Conservation (phyloP, 2,329 filamentous ascomycete genomes). For the Arachnopeziza araneosa region DNA sequence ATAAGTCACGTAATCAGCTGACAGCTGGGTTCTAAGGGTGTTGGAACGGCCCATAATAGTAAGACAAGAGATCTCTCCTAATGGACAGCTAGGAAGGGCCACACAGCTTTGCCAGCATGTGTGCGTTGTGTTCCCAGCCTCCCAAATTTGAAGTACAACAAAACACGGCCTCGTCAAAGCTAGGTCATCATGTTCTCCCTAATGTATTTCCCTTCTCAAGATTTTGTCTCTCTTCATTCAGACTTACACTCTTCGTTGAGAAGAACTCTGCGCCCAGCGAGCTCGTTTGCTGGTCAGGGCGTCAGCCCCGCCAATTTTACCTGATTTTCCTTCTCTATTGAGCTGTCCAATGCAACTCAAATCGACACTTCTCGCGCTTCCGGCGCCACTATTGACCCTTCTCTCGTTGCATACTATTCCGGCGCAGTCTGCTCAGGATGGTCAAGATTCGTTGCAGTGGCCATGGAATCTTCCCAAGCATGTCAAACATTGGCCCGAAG, state of each 20-base stretch:
- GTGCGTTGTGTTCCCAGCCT: slow-evolving; percentile 5
- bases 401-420: slow-evolving; percentile 36
- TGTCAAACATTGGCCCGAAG: slow-evolving; percentile 42
- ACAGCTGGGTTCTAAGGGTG: neutral
- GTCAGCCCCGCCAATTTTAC: neutral
- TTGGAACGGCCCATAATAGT: neutral
- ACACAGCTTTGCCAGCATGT: neutral
- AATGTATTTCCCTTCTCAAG: too few relatives aligned
- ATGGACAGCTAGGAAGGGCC: neutral
- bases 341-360: slow-evolving; percentile 35
- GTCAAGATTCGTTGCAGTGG: slow-evolving; percentile 31
- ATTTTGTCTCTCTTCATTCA: too few relatives aligned
- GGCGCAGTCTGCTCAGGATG: slow-evolving; percentile 24
- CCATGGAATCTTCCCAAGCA: slow-evolving; percentile 40
- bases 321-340: neutral
- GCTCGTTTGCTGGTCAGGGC: neutral
- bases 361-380: slow-evolving; percentile 34
- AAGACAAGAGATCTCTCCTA: neutral
- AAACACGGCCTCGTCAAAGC: neutral
- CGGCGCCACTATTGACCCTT: slow-evolving; percentile 42
- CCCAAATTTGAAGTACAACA: neutral
- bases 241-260: neutral
- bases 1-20: neutral
- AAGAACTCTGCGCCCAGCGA: neutral
- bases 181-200: too few relatives aligned